Conservation (phyloP, 2,329 filamentous ascomycete genomes). For the Aureobasidium subglaciale region DNA sequence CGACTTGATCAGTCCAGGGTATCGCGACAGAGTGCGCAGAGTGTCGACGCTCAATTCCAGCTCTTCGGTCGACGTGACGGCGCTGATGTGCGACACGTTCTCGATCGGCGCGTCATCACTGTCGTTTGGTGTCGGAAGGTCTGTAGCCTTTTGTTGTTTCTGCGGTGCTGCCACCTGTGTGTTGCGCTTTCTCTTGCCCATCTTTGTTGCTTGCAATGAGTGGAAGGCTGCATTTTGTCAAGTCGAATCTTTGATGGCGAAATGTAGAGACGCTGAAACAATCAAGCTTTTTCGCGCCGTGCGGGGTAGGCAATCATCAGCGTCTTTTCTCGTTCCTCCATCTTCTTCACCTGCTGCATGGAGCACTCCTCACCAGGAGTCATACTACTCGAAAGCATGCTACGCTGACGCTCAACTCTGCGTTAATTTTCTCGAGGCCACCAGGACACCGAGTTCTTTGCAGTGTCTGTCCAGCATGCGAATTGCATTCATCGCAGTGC, state of each 20-base stretch:
- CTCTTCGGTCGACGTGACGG: conserved; percentile 56
- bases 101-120: not conserved
- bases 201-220: not conserved
- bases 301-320: too few species aligned
- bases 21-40: conserved; percentile 49
- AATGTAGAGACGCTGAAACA: not conserved
- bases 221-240: too few species aligned
- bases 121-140: conserved; percentile 8
- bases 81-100: conserved; percentile 25
- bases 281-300: not conserved
- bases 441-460: too few species aligned
- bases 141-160: not conserved
- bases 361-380: too few species aligned
- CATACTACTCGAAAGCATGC: too few species aligned
- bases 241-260: not conserved
- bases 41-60: conserved; percentile 62
- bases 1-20: conserved; percentile 59
- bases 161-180: not conserved
- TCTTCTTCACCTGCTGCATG: too few species aligned
- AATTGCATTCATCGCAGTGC: too few species aligned
- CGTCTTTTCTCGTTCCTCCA: too few species aligned
- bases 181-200: conserved; percentile 16
- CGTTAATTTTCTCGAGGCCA: too few species aligned
- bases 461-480: too few species aligned
- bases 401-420: too few species aligned